These are phyloP conservation scores for Amaranthus palmeri DNA, from an alignment of 148 eudicot species.

Conservation along the genomic window DNA sequence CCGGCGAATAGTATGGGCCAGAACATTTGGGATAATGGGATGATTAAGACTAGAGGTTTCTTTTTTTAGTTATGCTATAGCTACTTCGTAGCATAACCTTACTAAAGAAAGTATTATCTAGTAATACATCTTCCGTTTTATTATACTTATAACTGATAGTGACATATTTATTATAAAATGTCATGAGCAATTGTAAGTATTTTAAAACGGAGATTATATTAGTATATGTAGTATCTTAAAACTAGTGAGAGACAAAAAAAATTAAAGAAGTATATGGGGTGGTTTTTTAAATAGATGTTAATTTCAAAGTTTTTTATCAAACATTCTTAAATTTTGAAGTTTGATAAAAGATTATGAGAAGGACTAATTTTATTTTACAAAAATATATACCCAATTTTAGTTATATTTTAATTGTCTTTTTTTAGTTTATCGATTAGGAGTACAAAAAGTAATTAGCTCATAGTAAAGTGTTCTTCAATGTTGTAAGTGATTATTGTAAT, in stretches of 20 bases:
- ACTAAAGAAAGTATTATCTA: background rate
- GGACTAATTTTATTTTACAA: background rate
- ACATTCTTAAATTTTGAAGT: background rate
- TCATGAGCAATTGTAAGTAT: too few species aligned
- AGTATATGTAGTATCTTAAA: background rate
- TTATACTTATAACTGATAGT: too few species aligned
- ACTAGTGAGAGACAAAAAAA: background rate
- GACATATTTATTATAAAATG: too few species aligned
- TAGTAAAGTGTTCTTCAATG: background rate
- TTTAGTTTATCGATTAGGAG: too few species aligned
- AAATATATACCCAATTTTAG: too few species aligned
- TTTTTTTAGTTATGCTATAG: background rate
- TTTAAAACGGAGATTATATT: background rate
- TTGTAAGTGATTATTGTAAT: too few species aligned
- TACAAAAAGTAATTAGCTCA: too few species aligned
- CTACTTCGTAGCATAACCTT: background rate
- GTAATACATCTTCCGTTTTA: background rate
- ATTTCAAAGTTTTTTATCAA: background rate
- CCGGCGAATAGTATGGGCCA: constrained; percentile 8
- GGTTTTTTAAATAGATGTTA: background rate
- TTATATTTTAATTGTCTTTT: too few species aligned
- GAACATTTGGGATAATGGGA: constrained; percentile 13
- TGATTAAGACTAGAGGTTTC: background rate
- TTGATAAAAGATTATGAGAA: background rate
- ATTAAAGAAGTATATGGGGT: background rate